Percentiles rank a stretch among this genome's conserved stretches.
phyloP scores from a whole-genome alignment of 164 flowering plant species.

The Piper betle region DNA sequence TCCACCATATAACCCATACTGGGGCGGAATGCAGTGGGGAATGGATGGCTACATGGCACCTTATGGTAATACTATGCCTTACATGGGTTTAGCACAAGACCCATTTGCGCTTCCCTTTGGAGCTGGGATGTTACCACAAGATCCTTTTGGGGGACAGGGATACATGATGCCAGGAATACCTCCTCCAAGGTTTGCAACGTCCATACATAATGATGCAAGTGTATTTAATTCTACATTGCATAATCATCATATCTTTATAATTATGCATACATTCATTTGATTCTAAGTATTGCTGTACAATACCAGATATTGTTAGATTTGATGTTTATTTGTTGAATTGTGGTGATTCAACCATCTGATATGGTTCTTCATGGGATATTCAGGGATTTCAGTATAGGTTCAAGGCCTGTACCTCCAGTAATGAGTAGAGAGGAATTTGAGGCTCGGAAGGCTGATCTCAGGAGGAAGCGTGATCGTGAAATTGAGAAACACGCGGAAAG shows the following conservation, averaged over 20 bases:
- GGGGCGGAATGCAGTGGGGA: constrained; percentile 66
- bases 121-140: constrained; percentile 44
- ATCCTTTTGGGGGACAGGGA: constrained; percentile 50
- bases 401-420: constrained; percentile 41
- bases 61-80: constrained; percentile 50
- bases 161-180: constrained; percentile 46
- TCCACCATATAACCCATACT: constrained; percentile 49
- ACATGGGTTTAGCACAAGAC: constrained; percentile 45
- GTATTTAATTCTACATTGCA: background rate
- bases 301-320: background rate
- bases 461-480: constrained; percentile 74
- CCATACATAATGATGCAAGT: background rate
- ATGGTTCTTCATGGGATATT: background rate
- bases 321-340: background rate
- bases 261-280: background rate
- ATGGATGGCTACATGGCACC: constrained; percentile 53
- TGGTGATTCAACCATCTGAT: background rate
- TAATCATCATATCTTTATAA: background rate
- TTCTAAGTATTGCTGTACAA: background rate
- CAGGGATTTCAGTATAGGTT: constrained; percentile 63
- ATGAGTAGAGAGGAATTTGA: constrained; percentile 90
- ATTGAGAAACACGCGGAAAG: constrained; percentile 47
- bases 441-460: constrained; percentile 73
- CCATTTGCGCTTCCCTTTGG: constrained; percentile 54
- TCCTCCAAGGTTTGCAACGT: constrained; percentile 36